Evolutionary conservation across 1,284 basidiomycete genomes (phyloP), one percentile per base, ranked within the genome.

Genomic region (Malassezia caprae): DNA sequence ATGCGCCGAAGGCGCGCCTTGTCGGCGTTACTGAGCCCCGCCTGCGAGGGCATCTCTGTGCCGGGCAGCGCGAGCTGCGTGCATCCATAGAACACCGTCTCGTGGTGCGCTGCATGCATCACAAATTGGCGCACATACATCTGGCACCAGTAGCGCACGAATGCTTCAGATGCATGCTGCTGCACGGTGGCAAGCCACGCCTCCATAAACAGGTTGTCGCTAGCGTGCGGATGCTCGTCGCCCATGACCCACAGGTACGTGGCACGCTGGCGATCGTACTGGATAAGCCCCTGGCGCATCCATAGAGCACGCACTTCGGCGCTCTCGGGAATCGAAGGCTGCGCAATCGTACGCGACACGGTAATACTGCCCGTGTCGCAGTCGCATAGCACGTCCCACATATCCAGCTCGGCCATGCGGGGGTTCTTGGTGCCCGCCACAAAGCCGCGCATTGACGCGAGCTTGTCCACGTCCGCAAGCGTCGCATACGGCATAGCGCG

Each of bases 401-500:
- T 80, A 1, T 83, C 83, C 0, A 86, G 82, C 8, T 86, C 81
- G 67, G 91, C 88, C 73, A 96, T 96, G 28, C 93, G 88, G 1
- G 91, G 91, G 69, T 98, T 96, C 3, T 88, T 93, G 1, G 96
- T 90, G 3, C 91, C 91, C 5, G 90, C 91, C 53, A 98, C 90
- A 73, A 86, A 98, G 11, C 87, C 90, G 4, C 86, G 83, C 45
- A 88, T 83, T 40, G 83, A 82, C 76, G 91, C 85, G 79, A 93
- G 85, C 63, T 91, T 86, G 64, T 93, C 89, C 51, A 88, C 79
- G 55, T 87, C 88, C 19, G 83, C 84, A 55, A 96, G 78, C 69
- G 89, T 91, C 12, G 89, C 87, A 73, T 96, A 96, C 0, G 93
- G 93, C 21, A 96, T 94, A 0, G 89, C 86, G 15, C 88, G 81